Evolutionary conservation across 179 eudicot genomes (phyloP).

Genomic region (Drosera spatulata): DNA sequence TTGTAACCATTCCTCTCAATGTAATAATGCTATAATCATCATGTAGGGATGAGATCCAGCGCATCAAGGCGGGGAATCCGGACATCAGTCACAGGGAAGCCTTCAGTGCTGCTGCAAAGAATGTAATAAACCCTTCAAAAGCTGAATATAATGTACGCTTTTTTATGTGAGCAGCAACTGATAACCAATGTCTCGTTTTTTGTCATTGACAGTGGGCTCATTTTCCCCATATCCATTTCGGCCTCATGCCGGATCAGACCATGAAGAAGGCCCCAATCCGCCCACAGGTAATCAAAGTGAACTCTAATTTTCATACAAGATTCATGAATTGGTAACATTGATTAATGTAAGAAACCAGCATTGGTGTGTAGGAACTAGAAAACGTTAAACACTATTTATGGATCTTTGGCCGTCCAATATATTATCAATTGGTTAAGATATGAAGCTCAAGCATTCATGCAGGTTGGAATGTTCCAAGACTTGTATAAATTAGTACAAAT

Average conservation of each 20-base stretch:
- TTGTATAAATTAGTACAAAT: too few relatives aligned
- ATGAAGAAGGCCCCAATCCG: constrained; percentile 47
- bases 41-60: constrained; percentile 53
- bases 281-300: constrained; percentile 25
- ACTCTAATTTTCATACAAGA: constrained; percentile 12
- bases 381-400: background rate
- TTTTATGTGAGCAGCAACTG: background rate
- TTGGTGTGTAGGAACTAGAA: background rate
- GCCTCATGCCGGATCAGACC: constrained; percentile 58
- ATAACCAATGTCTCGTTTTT: background rate
- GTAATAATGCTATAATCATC: background rate
- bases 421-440: too few relatives aligned
- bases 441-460: too few relatives aligned
- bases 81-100: constrained; percentile 44
- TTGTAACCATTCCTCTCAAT: background rate
- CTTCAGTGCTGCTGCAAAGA: constrained; percentile 28
- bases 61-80: constrained; percentile 56
- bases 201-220: constrained; percentile 52
- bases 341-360: background rate
- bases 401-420: too few relatives aligned
- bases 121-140: constrained; percentile 18
- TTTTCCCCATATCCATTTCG: constrained; percentile 68
- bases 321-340: background rate
- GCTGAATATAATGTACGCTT: background rate
- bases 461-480: too few relatives aligned